Evolutionary conservation across 768 basidiomycete species (phyloP), one percentile per base, ranked within the genome.

Genomic region (Lactifluus pinguis): DNA sequence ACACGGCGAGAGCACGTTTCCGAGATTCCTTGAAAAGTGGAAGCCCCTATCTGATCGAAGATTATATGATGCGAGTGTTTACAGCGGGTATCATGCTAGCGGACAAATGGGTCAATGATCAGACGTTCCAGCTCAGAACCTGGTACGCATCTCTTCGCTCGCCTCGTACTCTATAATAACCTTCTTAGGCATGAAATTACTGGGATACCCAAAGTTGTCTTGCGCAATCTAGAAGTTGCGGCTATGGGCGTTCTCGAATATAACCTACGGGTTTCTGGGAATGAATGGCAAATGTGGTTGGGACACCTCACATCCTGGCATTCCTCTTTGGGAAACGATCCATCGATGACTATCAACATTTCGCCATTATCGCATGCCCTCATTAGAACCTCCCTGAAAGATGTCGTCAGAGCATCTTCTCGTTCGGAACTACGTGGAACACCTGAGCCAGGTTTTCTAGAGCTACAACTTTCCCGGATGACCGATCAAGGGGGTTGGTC

Each of bases 51-150:
- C 50, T 66, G 39, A 67, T 64, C 13, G 73, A 74, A 53, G 73
- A 74, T 13, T 72, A 74, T 47, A 67, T 76, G 72, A 65, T 74
- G 55, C 72, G 68, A 32, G 63, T 69, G 15, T 76, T 74, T 50
- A 63, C 74, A 42, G 47, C 63, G 25, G 76, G 71, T 53, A 72
- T 75, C 29, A 74, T 76, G 70, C 67, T 74, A 52, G 63, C 69
- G 6, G 73, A 74, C 48, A 74, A 74, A 56, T 63, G 68, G 9
- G 59, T 76, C 29, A 74, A 74, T 14, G 75, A 74, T 29, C 52
- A 52, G 38, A 64, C 68, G 4, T 70, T 74, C 53, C 58, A 72
- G 17, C 63, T 68, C n/a, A 74, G 58, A 21, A 60, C 61, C 36
- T 74, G 73, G 73, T 76, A 19, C n/a, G 69, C 57, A 30, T 36